Evolutionary conservation across 352 stramenopile species (phyloP), one percentile per base, ranked within the genome.

Genomic region (Pythium folliculosum): DNA sequence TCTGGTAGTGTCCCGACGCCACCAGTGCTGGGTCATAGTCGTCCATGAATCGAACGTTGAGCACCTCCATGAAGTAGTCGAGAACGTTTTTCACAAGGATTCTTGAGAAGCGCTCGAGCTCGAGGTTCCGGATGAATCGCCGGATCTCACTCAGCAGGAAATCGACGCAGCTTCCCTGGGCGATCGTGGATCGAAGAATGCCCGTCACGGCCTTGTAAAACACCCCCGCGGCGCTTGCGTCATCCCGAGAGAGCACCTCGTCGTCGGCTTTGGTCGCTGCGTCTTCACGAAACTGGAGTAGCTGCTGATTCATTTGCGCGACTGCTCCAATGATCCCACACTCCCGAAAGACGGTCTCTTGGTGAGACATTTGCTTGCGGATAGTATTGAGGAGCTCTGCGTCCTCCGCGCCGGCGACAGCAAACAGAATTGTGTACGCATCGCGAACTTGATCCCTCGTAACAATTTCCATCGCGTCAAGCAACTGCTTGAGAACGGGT

Each of bases 371-470:
- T 54, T 89, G 77, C 52, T 90, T 90, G 4, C 80, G 67, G 13
- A 89, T 44, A 13, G 71, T 77, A 37, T 84, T 87, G 53, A 68
- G 78, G 27, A 90, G 53, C 30, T 90, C 80, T 19, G 78, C 17
- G 52, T 89, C 80, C 38, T 84, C 76, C 0, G 65, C 55, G 0
- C 77, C 78, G n/a, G 72, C 80, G 4, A 88, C 73, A 6, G 67
- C 61, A 23, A 86, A 87, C 5, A 90, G 67, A 30, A 89, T 51
- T n/a, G 81, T 65, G 63, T 88, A 90, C 23, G 87, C 70, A 53
- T 80, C 67, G 3, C 82, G 71, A 53, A 77, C 73, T 65, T 89
- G 76, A 8, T 72, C 61, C 0, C 53, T 57, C 16, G 55, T 70
- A 56, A 62, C 85, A 14, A 60, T 71, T 58, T 90, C 77, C 52